A percentile compares a stretch with the other conserved stretches of the same genome.
Evolutionary conservation across 177 flowering plant genomes (phyloP).

Genomic region (Vitis hybrid): DNA sequence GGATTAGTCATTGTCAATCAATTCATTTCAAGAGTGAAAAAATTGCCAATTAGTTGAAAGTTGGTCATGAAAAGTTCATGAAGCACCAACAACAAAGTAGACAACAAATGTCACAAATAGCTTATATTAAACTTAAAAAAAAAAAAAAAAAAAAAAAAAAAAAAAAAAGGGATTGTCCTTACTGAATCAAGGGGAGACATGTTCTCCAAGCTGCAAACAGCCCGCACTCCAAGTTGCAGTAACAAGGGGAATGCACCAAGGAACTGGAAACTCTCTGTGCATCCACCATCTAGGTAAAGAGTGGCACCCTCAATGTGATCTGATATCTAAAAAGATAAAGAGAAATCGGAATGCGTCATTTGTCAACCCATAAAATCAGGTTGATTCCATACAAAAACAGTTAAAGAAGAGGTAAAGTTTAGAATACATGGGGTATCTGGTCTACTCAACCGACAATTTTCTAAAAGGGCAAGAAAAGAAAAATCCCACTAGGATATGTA

Average conservation of each 20-base stretch:
- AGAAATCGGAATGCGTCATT: not conserved
- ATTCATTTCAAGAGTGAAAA: not conserved
- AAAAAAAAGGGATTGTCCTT: slow-evolving; percentile 21
- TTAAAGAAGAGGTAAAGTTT: too few species aligned
- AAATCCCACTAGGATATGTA: too few species aligned
- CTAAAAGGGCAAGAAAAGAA: too few species aligned
- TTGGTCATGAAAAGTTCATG: not conserved
- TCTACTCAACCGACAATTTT: too few species aligned
- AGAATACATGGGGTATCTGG: too few species aligned
- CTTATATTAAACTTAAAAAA: not conserved
- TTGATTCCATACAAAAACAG: too few species aligned
- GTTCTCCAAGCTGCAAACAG: slow-evolving; percentile 86
- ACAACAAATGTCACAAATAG: not conserved
- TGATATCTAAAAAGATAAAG: slow-evolving; percentile 48
- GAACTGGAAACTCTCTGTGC: slow-evolving; percentile 83
- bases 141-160: not conserved
- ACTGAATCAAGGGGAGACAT: slow-evolving; percentile 66
- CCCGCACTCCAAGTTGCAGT: slow-evolving; percentile 71
- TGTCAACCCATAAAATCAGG: too few species aligned
- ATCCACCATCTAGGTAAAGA: slow-evolving; percentile 92
- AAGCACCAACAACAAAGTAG: not conserved
- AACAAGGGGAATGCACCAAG: slow-evolving; percentile 74
- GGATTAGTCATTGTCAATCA: not conserved
- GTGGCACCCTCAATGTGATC: slow-evolving; percentile 68
- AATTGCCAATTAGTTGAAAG: not conserved